Base-by-base conservation (phyloP, 768 basidiomycete genomes). In the Boletus eberwhitei region DNA sequence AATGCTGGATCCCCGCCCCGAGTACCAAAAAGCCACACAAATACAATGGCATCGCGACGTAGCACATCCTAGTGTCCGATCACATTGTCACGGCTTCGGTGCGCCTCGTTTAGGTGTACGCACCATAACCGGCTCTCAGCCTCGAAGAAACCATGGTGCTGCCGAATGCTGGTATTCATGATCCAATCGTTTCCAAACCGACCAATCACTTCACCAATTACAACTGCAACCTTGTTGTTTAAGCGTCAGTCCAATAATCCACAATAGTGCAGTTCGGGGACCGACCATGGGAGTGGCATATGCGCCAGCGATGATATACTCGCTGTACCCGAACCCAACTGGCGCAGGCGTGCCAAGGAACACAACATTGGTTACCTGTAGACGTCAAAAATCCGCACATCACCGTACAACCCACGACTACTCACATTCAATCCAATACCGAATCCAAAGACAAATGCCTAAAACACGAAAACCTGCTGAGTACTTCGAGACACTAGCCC, bases 121-220 rank as follows among this genome's bases (percentile, higher is more conserved):
- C 38, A 73, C 75, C 75, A 77, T 22, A 78, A 48, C 14, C 76
- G 73, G 55, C 58, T 74, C 64, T 84, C 82, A 3, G 83, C 77
- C 50, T 76, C 75, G 64, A 83, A 83, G 41, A 84, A 75, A 44
- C 82, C 82, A 0, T 66, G 58, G 59, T 82, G 79, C 32, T 74
- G 59, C 19, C 76, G 71, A 57, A 80, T 77, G 40, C 65, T 71
- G 17, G 67, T 24, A 48, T 73, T 70, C 66, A 80, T 77, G 35
- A 81, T 74, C 65, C 71, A 71, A 48, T 84, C 82, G 53, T 84
- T 83, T 43, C 73, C 65, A 59, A 73, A 84, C 8, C 77, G 73
- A 36, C 83, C 82, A 3, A 75, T 61, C 2, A 82, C 17, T 60
- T 84, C 81, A 5, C 83, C 83, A 22, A 84, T 59, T 12, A 82